Conservation (phyloP, 1,284 basidiomycete genomes). For the Hemileia vastatrix region DNA sequence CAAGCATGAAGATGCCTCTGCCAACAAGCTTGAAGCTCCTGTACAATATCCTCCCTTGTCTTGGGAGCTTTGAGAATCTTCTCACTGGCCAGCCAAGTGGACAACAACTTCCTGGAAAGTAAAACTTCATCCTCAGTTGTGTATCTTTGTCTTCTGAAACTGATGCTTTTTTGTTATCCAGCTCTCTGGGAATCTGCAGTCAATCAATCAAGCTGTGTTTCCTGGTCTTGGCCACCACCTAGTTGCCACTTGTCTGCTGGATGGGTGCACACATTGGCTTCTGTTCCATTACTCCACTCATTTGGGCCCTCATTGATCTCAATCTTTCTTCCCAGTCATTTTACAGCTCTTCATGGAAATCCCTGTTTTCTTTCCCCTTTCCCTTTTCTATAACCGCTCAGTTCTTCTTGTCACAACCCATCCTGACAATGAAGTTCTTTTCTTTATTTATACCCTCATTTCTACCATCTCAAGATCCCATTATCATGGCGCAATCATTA, state of each 20-base stretch:
- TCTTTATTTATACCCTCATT: conserved; percentile 72
- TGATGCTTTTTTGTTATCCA: not conserved
- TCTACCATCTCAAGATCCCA: not conserved
- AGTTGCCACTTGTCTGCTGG: not conserved
- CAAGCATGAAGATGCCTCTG: conserved; percentile 16
- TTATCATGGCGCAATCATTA: conserved; percentile 12
- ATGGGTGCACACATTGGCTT: not conserved
- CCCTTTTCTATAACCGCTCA: conserved; percentile 1
- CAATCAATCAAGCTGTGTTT: not conserved
- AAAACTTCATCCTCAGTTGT: conserved; percentile 3
- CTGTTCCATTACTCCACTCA: not conserved
- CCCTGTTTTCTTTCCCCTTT: conserved; percentile 13
- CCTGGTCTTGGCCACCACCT: not conserved
- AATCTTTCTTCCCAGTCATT: not conserved
- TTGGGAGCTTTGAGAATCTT: not conserved
- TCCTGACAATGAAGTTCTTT: conserved; percentile 85
- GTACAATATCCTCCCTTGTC: conserved; percentile 9
- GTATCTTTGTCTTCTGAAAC: not conserved
- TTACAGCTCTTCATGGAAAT: conserved; percentile 1
- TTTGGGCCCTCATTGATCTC: too few species aligned
- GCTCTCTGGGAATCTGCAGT: conserved; percentile 3
- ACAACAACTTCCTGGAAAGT: not conserved
- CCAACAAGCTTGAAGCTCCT: not conserved
- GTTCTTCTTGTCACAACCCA: conserved; percentile 70
- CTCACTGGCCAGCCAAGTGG: not conserved